These are phyloP conservation scores for Ampelocalamus luodianensis DNA, from an alignment of 176 grass and related monocot genomes.

Conservation along the genomic window DNA sequence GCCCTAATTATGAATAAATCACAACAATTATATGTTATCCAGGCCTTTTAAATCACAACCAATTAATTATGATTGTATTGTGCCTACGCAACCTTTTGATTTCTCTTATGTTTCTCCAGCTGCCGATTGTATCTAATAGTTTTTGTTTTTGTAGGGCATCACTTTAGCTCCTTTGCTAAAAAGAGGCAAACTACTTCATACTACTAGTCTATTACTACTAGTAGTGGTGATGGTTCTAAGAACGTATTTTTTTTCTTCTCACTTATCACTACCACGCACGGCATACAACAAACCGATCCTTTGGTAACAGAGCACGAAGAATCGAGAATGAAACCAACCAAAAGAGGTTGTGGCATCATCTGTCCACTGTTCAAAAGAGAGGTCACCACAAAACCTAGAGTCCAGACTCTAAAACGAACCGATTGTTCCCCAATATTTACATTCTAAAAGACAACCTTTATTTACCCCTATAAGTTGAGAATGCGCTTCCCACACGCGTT, in stretches of 20 bases:
- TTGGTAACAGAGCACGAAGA: not conserved
- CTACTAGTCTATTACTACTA: too few species aligned
- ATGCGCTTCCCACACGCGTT: not conserved
- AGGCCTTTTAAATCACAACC: not conserved
- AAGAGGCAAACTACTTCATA: not conserved
- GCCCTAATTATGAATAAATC: not conserved
- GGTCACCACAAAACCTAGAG: not conserved
- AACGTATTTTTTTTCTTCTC: not conserved
- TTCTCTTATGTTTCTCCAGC: not conserved
- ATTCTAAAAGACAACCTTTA: not conserved
- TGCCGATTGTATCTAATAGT: too few species aligned
- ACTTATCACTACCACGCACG: not conserved
- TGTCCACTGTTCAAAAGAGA: conserved; percentile 27
- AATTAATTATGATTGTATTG: not conserved
- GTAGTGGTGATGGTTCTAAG: not conserved
- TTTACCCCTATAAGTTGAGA: not conserved
- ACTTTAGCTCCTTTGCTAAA: not conserved
- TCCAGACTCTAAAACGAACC: not conserved
- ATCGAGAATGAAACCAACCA: not conserved
- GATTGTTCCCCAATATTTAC: not conserved
- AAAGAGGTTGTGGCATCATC: not conserved
- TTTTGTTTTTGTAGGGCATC: too few species aligned
- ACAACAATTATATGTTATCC: not conserved
- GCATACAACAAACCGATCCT: not conserved
- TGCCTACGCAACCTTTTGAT: not conserved